These are phyloP conservation scores for Lachancea meyersii DNA, from an alignment of 805 yeast species.

Conservation along the genomic window DNA sequence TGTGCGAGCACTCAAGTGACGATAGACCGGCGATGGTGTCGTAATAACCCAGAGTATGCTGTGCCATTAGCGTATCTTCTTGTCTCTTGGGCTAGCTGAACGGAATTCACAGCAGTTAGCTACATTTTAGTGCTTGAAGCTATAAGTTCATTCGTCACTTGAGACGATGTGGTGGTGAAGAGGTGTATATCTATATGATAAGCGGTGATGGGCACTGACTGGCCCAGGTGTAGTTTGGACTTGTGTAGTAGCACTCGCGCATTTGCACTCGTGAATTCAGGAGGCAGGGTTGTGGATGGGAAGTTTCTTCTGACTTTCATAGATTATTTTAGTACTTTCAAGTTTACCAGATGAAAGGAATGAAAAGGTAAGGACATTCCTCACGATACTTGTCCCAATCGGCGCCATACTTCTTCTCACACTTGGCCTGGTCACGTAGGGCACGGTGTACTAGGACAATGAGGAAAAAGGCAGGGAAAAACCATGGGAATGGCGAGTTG, in stretches of 20 bases:
- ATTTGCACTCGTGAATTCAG: too few species aligned
- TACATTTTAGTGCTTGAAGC: neutral
- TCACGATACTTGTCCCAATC: constrained; percentile 87
- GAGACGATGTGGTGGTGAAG: neutral
- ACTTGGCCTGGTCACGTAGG: constrained; percentile 76
- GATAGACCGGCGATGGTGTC: constrained; percentile 29
- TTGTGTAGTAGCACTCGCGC: neutral
- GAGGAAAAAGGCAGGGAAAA: constrained; percentile 87
- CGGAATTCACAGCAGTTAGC: neutral
- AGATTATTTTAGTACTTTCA: too few species aligned
- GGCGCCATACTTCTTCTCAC: constrained; percentile 81
- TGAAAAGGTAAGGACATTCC: constrained; percentile 85
- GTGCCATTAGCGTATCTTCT: constrained; percentile 5
- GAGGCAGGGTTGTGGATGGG: too few species aligned
- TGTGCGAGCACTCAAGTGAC: constrained; percentile 28
- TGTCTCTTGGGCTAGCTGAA: neutral
- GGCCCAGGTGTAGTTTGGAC: too few species aligned
- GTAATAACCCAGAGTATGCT: constrained; percentile 20
- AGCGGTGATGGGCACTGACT: too few species aligned
- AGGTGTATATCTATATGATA: neutral
- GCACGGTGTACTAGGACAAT: constrained; percentile 86
- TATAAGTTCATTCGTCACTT: neutral
- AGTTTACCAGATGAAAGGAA: constrained; percentile 65
- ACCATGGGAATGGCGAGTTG: constrained; percentile 88
- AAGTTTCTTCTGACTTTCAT: too few species aligned